A percentile compares a stretch with the other conserved stretches of the same genome.
phyloP scores from a whole-genome alignment of 2,329 filamentous ascomycete genomes.

The Monilinia polystroma region DNA sequence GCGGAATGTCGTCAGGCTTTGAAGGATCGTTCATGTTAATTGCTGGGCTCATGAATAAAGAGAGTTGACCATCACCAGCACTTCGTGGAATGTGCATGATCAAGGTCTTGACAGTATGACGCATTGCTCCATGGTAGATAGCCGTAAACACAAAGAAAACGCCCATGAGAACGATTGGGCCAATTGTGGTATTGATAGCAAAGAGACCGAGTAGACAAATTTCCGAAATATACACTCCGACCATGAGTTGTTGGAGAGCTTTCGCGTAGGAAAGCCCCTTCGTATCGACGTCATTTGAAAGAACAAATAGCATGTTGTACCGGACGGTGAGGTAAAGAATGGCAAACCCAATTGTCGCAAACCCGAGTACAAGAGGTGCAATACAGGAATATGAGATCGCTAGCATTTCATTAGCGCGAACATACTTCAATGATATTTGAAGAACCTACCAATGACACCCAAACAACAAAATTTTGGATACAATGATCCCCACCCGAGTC shows the following conservation, averaged over 20 bases:
- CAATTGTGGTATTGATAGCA: slow-evolving; percentile 64
- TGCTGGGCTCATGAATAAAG: slow-evolving; percentile 28
- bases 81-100: slow-evolving; percentile 75
- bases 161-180: slow-evolving; percentile 73
- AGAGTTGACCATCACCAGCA: slow-evolving; percentile 51
- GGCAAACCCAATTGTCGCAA: slow-evolving; percentile 73
- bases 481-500: slow-evolving; percentile 78
- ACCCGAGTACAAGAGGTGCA: slow-evolving; percentile 78
- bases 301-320: slow-evolving; percentile 86
- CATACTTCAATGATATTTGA: too few species aligned
- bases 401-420: slow-evolving; percentile 39
- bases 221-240: slow-evolving; percentile 79
- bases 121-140: slow-evolving; percentile 71
- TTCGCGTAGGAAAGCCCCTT: slow-evolving; percentile 82
- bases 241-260: slow-evolving; percentile 81
- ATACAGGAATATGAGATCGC: slow-evolving; percentile 85
- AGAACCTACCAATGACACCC: slow-evolving; percentile 63
- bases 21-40: slow-evolving; percentile 28
- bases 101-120: slow-evolving; percentile 69
- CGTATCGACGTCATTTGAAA: slow-evolving; percentile 77
- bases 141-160: slow-evolving; percentile 70
- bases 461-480: slow-evolving; percentile 80
- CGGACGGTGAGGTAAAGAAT: slow-evolving; percentile 84
- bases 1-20: slow-evolving; percentile 27
- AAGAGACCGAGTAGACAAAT: slow-evolving; percentile 84